Percentiles rank a stretch among this genome's conserved stretches.
Evolutionary conservation across 2,329 filamentous ascomycete genomes (phyloP).

Genomic region (Fusarium sp.): DNA sequence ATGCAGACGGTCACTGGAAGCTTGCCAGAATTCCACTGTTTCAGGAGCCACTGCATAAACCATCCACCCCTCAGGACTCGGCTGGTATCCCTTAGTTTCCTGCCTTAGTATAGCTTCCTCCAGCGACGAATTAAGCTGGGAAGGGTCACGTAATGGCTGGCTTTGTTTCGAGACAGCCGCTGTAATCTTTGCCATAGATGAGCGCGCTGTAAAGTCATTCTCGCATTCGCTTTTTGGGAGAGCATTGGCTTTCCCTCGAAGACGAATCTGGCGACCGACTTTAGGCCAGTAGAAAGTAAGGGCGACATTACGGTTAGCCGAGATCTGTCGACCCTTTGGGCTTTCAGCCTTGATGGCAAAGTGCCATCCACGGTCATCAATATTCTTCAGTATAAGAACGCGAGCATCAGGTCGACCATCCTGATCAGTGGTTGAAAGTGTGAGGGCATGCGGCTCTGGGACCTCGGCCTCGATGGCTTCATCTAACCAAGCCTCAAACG

Average conservation of each 20-base stretch:
- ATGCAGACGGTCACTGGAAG: slow-evolving; percentile 8
- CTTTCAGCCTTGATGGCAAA: slow-evolving; percentile 8
- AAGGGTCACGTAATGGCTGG: neutral
- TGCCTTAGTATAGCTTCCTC: neutral
- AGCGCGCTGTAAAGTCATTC: slow-evolving; percentile 3
- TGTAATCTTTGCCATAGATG: slow-evolving; percentile 2
- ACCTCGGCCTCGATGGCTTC: neutral
- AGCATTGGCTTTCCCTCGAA: neutral
- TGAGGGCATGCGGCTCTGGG: slow-evolving; percentile 6
- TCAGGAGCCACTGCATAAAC: slow-evolving; percentile 8
- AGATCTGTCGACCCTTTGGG: slow-evolving; percentile 5
- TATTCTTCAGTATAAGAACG: slow-evolving; percentile 5
- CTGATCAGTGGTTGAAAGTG: neutral
- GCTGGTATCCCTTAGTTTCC: neutral
- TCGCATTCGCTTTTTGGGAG: neutral
- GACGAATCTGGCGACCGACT: neutral
- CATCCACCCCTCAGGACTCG: neutral
- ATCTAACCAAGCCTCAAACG: neutral
- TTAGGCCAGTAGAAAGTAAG: slow-evolving; percentile 19
- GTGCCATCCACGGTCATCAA: slow-evolving; percentile 13
- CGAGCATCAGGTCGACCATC: neutral
- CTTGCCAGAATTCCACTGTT: slow-evolving; percentile 12
- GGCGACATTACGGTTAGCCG: neutral
- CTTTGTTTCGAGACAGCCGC: slow-evolving; percentile 13
- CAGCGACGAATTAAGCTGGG: neutral